Evolutionary conservation across 495 filamentous ascomycete genomes (phyloP).

Genomic region (Astrothelium macrocarpum): DNA sequence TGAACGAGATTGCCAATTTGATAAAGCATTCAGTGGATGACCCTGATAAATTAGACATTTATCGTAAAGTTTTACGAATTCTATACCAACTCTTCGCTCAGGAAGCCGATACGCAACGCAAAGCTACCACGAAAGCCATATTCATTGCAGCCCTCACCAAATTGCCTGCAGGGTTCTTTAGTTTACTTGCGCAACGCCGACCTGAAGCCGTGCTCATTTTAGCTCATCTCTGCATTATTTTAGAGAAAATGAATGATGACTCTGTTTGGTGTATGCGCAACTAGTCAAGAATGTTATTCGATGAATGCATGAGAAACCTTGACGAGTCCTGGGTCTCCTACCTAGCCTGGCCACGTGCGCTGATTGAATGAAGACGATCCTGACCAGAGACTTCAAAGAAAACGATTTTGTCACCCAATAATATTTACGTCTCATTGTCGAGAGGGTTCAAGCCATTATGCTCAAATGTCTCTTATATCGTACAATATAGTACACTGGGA

Average conservation of each 20-base stretch:
- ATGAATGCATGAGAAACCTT: not conserved
- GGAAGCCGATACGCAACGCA: not conserved
- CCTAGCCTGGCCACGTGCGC: not conserved
- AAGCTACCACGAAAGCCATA: not conserved
- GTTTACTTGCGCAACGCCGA: not conserved
- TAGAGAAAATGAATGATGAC: conserved; percentile 4
- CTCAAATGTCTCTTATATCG: too few relatives aligned
- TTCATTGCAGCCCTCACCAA: not conserved
- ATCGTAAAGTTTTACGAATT: not conserved
- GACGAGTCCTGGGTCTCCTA: not conserved
- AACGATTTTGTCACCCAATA: too few relatives aligned
- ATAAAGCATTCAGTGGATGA: not conserved
- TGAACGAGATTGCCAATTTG: not conserved
- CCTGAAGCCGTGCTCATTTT: not conserved
- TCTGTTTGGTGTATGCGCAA: conserved; percentile 3
- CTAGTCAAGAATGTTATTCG: not conserved
- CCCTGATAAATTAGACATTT: not conserved
- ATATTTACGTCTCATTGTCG: too few relatives aligned
- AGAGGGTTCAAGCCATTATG: too few relatives aligned
- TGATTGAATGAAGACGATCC: not conserved
- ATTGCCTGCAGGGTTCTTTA: not conserved
- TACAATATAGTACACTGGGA: too few relatives aligned
- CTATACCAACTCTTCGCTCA: not conserved
- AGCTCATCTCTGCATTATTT: not conserved
- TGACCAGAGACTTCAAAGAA: not conserved